These are phyloP conservation scores for Heliamphora pulchella DNA, from an alignment of 179 eudicot species.

Conservation along the genomic window DNA sequence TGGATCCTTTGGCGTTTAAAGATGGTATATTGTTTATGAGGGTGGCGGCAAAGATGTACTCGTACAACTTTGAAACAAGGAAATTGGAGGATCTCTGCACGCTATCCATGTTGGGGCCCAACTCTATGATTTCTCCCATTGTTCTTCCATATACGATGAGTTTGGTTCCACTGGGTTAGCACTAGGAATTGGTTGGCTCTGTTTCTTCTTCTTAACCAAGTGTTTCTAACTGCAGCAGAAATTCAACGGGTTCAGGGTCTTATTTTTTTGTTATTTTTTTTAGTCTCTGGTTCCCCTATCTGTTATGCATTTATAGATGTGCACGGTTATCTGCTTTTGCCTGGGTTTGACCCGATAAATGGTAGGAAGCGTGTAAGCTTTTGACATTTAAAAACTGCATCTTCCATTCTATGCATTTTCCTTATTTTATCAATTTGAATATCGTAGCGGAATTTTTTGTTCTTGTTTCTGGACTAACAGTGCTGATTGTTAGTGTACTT, in stretches of 20 bases:
- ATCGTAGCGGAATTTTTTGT: background rate
- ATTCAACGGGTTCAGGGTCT: background rate
- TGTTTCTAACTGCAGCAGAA: background rate
- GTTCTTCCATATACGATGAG: conserved; percentile 39
- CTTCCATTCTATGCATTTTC: background rate
- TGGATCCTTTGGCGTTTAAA: conserved; percentile 31
- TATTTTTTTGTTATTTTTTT: background rate
- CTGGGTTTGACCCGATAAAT: background rate
- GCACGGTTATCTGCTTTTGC: background rate
- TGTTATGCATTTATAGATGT: background rate
- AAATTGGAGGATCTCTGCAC: conserved; percentile 27
- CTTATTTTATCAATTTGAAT: background rate
- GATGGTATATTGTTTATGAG: conserved; percentile 28
- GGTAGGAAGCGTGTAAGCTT: background rate
- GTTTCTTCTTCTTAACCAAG: background rate
- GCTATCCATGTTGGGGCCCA: conserved; percentile 26
- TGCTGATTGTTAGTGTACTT: background rate
- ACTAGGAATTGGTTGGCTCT: background rate
- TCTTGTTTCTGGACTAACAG: background rate
- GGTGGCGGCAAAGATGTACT: conserved; percentile 20
- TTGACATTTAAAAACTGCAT: background rate
- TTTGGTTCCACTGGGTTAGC: conserved; percentile 28
- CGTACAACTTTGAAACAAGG: conserved; percentile 22
- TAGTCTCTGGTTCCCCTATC: background rate
- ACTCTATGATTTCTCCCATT: conserved; percentile 24